A percentile compares a stretch with the other conserved stretches of the same genome.
phyloP scores from a whole-genome alignment of 2,329 filamentous ascomycete species.

The Alternaria solani region DNA sequence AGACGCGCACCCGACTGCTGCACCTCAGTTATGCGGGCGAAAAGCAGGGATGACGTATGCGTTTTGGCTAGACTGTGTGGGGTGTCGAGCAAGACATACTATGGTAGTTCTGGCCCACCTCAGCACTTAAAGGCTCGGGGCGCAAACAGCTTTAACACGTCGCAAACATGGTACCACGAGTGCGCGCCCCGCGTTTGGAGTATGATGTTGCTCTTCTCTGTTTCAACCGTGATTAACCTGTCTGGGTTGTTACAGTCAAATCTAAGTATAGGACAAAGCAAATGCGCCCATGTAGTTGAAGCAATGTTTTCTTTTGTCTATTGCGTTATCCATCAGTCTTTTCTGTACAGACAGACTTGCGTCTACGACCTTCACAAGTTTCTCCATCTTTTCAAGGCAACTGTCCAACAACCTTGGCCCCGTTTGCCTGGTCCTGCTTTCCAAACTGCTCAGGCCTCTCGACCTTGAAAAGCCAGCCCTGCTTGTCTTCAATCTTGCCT shows the following conservation, averaged over 20 bases:
- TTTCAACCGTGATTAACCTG: not conserved
- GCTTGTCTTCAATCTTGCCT: constrained; percentile 78
- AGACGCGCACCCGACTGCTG: constrained; percentile 19
- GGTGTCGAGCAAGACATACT: constrained; percentile 3
- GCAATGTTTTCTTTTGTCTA: not conserved
- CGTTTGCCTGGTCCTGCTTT: constrained; percentile 26
- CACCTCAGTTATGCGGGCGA: constrained; percentile 11
- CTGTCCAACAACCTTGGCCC: constrained; percentile 45
- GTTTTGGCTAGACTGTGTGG: constrained; percentile 18
- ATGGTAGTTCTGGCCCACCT: not conserved
- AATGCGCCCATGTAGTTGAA: not conserved
- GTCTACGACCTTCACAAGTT: not conserved
- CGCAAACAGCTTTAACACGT: constrained; percentile 1
- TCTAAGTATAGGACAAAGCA: constrained; percentile 1
- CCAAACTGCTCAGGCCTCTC: constrained; percentile 51
- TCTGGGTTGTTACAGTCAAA: not conserved
- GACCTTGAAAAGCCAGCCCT: constrained; percentile 72
- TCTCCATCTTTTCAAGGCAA: constrained; percentile 33
- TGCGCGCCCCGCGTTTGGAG: not conserved
- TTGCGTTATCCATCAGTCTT: constrained; percentile 1
- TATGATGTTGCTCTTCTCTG: not conserved
- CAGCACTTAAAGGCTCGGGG: not conserved
- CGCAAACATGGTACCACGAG: not conserved
- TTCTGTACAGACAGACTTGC: not conserved
- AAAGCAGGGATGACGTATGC: constrained; percentile 29